Base-by-base conservation (phyloP, 1,139 yeast species). In the Yamadazyma dendronema region DNA sequence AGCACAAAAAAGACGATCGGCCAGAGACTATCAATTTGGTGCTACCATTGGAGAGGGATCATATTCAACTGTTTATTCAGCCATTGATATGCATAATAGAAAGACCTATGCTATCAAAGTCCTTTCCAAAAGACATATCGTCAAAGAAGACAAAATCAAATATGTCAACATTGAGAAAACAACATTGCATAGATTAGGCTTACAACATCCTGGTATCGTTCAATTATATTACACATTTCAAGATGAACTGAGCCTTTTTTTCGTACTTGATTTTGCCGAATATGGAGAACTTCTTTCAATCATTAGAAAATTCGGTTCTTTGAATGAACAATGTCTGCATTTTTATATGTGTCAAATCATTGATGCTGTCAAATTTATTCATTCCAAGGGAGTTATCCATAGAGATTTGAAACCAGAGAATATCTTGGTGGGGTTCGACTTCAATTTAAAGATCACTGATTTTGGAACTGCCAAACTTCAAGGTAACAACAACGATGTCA, bases 371-470 rank as follows among this genome's bases (percentile, higher is more conserved):
- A 78, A 75, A 46, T 90, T 79, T 58, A 84, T 92, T 73, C 98
- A 92, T 45, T 70, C 64, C 61, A 68, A 69, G 44, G 98, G 98
- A 9, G 85, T 94, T 14, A 80, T 92, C 32, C 99, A 92, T 58
- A 77, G 99, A 45, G 99, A 92, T 60, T 72, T 92, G 48, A 92
- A 92, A 62, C 99, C 99, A 0, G 99, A 92, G 54, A 92, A 92
- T 55, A 82, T 84, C 28, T 65, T 92, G 46, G 78, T 94, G 37
- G 95, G 90, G 50, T 73, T 74, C 43, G 81, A 85, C 41, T 81
- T 85, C 79, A 81, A 86, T 47, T 72, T 92, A 41, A 89, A 89
- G 59, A 77, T 94, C 38, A 92, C 98, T n/a, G 99, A 94, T 62
- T 94, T 94, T 61, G 99, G 99, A 17, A 94, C 98, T 1, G 98